Percentiles rank a stretch among this genome's conserved stretches.
phyloP scores from a whole-genome alignment of 2,329 filamentous ascomycete species.

The Monosporascus sp. region DNA sequence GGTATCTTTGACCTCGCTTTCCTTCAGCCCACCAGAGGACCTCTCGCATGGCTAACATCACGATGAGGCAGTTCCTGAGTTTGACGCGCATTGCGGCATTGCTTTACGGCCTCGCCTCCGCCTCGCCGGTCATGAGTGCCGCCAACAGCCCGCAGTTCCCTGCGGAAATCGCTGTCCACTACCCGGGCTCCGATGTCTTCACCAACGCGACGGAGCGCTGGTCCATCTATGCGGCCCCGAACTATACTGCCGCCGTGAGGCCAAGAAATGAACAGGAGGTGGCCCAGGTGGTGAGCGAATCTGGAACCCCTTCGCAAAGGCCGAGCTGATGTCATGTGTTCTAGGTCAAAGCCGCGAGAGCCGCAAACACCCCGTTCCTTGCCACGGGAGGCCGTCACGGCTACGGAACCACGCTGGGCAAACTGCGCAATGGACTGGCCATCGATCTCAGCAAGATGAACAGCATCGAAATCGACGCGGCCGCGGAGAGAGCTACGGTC shows the following conservation, averaged over 20 bases:
- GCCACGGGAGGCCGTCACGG: constrained; percentile 13
- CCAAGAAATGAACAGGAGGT: constrained; percentile 6
- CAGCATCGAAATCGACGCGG: constrained; percentile 14
- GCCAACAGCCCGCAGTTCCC: no score
- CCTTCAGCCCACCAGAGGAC: no score
- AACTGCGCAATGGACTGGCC: constrained; percentile 8
- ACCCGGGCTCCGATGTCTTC: constrained; percentile 5
- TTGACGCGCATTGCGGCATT: no score
- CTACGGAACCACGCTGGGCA: constrained; percentile 5
- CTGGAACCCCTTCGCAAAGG: background rate
- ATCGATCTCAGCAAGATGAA: constrained; percentile 22
- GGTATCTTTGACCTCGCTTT: no score
- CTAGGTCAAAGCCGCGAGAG: constrained; percentile 10
- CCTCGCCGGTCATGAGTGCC: no score
- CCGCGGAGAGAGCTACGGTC: constrained; percentile 32
- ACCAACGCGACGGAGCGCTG: constrained; percentile 7
- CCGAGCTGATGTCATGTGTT: background rate
- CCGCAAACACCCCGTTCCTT: constrained; percentile 10
- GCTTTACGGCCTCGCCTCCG: no score
- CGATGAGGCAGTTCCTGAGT: no score
- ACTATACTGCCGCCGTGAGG: constrained; percentile 4
- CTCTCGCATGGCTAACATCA: no score
- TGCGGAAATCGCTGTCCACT: background rate
- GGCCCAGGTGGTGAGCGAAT: constrained; percentile 2
- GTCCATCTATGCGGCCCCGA: constrained; percentile 5